Base-by-base conservation (phyloP, 352 stramenopile species). In the Globisporangium middletonii region DNA sequence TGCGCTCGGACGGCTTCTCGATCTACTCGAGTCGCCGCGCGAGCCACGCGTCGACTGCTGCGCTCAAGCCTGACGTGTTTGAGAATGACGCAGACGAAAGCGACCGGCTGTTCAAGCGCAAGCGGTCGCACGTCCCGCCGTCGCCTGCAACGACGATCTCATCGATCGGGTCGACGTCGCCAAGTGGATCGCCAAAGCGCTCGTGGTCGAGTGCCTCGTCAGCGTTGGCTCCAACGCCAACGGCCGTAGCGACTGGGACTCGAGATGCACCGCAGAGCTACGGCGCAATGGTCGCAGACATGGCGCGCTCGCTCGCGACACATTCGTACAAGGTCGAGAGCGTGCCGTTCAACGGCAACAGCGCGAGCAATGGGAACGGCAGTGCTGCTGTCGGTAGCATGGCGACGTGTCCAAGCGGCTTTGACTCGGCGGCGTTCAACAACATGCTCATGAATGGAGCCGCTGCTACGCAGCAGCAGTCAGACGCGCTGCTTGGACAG, bases 21-120 rank as follows among this genome's bases (percentile, higher is more conserved):
- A 89, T 92, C 54, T 90, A 88, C 58, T 92, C 83, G 15, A 90
- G 80, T 48, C 75, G 83, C 35, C 72, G 82, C 62, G 82, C 82
- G 33, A 86, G 79, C 50, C 76, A 88, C 57, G 75, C 59, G 0
- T 11, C 33, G 33, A 38, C 33, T 7, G 1, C 33, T 38, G 33
- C 33, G 7, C 64, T 82, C 19, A 86, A 86, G 52, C 61, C 72
- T 4, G 79, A 88, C n/a, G 53, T 47, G 35, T 55, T 65, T 0
- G 78, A 88, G 48, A 57, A 88, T 33, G 76, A 81, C 37, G 59
- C 81, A 1, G 45, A 54, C 7, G 73, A 86, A 18, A 48, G 43
- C 38, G 70, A 79, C 50, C 70, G 77, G 43, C 52, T 69, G 15
- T 50, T 75, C 2, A 92, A 92, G 48, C 79, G 82, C 42, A 89